Evolutionary conservation across 306 rosid genomes (phyloP).

Genomic region (Castanea sativa): DNA sequence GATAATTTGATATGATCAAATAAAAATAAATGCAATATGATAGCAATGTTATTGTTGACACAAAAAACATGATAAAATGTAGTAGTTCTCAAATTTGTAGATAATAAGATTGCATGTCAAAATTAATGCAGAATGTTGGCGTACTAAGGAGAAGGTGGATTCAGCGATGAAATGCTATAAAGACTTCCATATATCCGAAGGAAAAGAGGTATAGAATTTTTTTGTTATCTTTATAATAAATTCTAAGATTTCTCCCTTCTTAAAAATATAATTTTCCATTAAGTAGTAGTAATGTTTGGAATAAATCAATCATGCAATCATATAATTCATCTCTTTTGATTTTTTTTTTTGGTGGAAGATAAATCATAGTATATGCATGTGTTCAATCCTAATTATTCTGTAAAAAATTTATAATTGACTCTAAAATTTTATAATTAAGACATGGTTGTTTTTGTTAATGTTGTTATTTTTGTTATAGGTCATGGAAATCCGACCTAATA

Average conservation of each 20-base stretch:
- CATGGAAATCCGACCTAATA: conserved; percentile 53
- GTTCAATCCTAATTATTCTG: conserved; percentile 39
- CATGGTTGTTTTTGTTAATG: conserved; percentile 20
- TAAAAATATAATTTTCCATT: not conserved
- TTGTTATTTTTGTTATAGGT: conserved; percentile 46
- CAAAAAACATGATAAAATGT: not conserved
- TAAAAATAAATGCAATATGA: too few relatives aligned
- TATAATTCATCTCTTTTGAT: not conserved
- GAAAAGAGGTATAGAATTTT: conserved; percentile 37
- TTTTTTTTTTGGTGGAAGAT: not conserved
- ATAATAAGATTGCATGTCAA: conserved; percentile 1
- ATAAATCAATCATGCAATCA: not conserved
- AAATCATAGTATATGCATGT: not conserved
- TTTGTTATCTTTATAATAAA: not conserved
- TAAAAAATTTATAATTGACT: too few relatives aligned
- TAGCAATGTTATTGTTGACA: too few relatives aligned
- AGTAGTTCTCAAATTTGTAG: too few relatives aligned
- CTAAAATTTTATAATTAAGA: conserved; percentile 51
- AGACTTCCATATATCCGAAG: conserved; percentile 34
- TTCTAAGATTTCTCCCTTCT: too few relatives aligned
- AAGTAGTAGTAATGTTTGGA: not conserved
- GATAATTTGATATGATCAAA: too few relatives aligned
- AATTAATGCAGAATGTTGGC: conserved; percentile 36
- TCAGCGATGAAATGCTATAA: conserved; percentile 32
- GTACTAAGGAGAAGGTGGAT: conserved; percentile 39